Percentiles rank a stretch among this genome's conserved stretches.
These are phyloP conservation scores for Saccharomycopsis amapae DNA, from an alignment of 805 yeast species.

Conservation along the genomic window DNA sequence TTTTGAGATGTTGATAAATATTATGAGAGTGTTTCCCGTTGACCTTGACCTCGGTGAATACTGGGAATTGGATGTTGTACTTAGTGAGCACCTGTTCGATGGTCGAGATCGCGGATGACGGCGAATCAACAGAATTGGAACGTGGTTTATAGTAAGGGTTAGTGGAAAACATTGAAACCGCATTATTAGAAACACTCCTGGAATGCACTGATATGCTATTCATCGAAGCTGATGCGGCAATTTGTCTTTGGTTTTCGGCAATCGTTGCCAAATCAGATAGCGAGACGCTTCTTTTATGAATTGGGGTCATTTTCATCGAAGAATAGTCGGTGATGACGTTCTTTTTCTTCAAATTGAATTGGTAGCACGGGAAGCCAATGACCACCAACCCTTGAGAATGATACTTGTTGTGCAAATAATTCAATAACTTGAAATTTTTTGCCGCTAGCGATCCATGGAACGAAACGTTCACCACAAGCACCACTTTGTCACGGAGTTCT, in stretches of 20 bases:
- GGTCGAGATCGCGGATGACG: no score
- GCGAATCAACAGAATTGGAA: no score
- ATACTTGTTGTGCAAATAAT: constrained; percentile 11
- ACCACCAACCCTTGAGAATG: constrained; percentile 6
- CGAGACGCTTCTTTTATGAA: constrained; percentile 12
- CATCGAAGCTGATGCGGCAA: no score
- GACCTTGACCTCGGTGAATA: constrained; percentile 68
- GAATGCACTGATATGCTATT: no score
- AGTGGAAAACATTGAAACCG: background rate
- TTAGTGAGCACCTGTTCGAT: constrained; percentile 2
- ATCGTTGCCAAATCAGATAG: constrained; percentile 6
- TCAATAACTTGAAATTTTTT: constrained; percentile 7
- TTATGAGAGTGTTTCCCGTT: constrained; percentile 66
- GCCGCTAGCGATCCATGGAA: constrained; percentile 1
- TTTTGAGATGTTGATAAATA: constrained; percentile 62
- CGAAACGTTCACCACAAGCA: constrained; percentile 14
- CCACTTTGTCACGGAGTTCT: constrained; percentile 11
- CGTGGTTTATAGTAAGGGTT: no score
- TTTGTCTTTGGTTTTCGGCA: background rate
- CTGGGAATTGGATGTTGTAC: constrained; percentile 45
- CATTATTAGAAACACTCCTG: background rate
- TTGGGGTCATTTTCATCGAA: background rate
- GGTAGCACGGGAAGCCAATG: constrained; percentile 18
- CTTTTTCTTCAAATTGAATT: constrained; percentile 6
- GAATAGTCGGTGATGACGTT: no score